Conservation (phyloP, 108 stramenopile species). For the Fragilaria radians region DNA sequence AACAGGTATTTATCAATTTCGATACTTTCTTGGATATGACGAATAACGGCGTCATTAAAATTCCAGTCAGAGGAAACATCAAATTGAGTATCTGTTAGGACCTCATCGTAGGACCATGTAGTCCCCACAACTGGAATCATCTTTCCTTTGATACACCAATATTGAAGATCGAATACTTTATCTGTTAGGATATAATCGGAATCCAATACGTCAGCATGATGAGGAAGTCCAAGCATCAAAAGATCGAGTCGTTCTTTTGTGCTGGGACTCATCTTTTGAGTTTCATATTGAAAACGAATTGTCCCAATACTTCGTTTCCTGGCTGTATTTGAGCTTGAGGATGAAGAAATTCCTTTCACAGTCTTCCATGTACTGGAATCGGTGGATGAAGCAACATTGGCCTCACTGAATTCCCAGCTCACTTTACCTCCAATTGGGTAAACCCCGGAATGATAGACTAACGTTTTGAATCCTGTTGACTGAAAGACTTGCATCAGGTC, state of each 20-base stretch:
- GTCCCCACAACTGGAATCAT: conserved; percentile 69
- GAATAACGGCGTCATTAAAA: conserved; percentile 39
- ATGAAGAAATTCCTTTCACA: background rate
- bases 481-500: conserved; percentile 21
- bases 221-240: conserved; percentile 81
- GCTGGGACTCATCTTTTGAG: conserved; percentile 31
- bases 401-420: conserved; percentile 47
- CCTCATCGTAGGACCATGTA: conserved; percentile 67
- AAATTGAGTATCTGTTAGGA: conserved; percentile 21
- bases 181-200: conserved; percentile 23
- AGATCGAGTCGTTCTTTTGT: conserved; percentile 21
- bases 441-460: conserved; percentile 67
- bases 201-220: conserved; percentile 61
- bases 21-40: conserved; percentile 44
- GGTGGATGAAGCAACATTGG: conserved; percentile 4
- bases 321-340: background rate
- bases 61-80: conserved; percentile 8
- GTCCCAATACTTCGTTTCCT: conserved; percentile 29
- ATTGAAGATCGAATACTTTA: conserved; percentile 56
- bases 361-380: background rate
- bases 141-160: conserved; percentile 65
- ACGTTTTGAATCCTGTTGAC: conserved; percentile 64
- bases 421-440: conserved; percentile 64
- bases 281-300: conserved; percentile 54
- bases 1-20: conserved; percentile 50